Base-by-base conservation (phyloP, 345 rosid species). In the Eucalyptus tenuipes region DNA sequence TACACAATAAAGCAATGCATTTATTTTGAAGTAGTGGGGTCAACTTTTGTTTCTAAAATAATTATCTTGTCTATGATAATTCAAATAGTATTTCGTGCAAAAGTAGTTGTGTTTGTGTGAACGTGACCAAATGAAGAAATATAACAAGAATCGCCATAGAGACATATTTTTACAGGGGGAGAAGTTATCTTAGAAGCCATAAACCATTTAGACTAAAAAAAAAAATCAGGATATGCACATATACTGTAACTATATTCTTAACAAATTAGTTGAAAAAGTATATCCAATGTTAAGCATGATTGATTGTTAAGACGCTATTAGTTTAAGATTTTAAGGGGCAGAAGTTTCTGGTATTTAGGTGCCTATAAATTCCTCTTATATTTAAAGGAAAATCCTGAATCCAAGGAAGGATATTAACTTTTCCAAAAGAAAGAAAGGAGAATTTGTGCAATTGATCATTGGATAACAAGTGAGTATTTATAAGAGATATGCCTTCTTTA, bases 221-320 rank as follows among this genome's bases (percentile, higher is more conserved):
- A 17, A 55, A 55, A 0, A 55, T 22, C 29, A 55, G 12, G 27
- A 55, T 10, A 55, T 0, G 0, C 61, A 55, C 0, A 55, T 22
- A 18, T 52, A 52, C 10, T 52, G 10, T 18, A 52, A 18, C 25
- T 52, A 0, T 52, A 52, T 52, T 18, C 0, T 7, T 52, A 52
- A 52, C 3, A 18, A 10, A 52, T 18, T 52, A 52, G 57, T 52
- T 52, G 24, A 52, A 52, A 55, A 0, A 22, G 61, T 22, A 9
- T 22, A 12, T 2, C 61, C 0, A 22, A 55, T 55, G 29, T 22
- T 55, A 20, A 1, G 5, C 61, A 55, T 22, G 61, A 20, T 22
- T 22, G 27, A 11, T 55, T 3, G 57, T 52, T 0, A 52, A 0
- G 27, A 55, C 8, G 8, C 27, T 0, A 55, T 22, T 8, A 55